Conservation (phyloP, 257 asterid species). For the Gynochthodes officinalis region DNA sequence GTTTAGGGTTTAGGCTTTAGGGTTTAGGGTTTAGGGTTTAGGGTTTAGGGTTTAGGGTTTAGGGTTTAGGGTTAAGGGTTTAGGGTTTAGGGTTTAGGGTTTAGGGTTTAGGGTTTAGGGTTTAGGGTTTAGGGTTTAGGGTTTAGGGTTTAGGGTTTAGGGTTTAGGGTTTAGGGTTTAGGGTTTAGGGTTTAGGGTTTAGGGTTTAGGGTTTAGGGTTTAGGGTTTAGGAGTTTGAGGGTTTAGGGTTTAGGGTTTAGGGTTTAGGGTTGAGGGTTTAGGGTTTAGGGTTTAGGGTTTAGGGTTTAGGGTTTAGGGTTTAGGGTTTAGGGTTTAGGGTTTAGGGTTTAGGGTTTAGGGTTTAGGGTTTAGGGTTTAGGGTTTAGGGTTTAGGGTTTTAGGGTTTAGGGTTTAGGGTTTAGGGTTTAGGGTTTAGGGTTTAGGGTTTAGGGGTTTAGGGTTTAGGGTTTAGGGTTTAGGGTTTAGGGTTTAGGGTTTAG, state of each 20-base stretch:
- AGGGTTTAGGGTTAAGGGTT: slow-evolving; percentile 13
- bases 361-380: slow-evolving; percentile 23
- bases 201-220: slow-evolving; percentile 16
- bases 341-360: slow-evolving; percentile 23
- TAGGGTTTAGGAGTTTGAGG: slow-evolving; percentile 15
- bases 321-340: slow-evolving; percentile 14
- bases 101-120: slow-evolving; percentile 20
- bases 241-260: slow-evolving; percentile 23
- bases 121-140: slow-evolving; percentile 21
- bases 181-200: slow-evolving; percentile 21
- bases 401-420: slow-evolving; percentile 23
- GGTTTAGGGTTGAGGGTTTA: slow-evolving; percentile 22
- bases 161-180: slow-evolving; percentile 19
- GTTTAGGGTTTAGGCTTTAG: slow-evolving; percentile 18
- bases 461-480: slow-evolving; percentile 22
- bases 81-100: slow-evolving; percentile 12
- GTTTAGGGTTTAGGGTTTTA: slow-evolving; percentile 22
- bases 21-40: slow-evolving; percentile 24
- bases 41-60: slow-evolving; percentile 23
- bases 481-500: slow-evolving; percentile 24
- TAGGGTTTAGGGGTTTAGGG: slow-evolving; percentile 20
- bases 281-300: slow-evolving; percentile 21
- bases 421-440: slow-evolving; percentile 18
- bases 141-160: slow-evolving; percentile 25
- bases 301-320: slow-evolving; percentile 25